These are phyloP conservation scores for Blastomyces gilchristii DNA, from an alignment of 2,329 filamentous ascomycete species.

Conservation along the genomic window DNA sequence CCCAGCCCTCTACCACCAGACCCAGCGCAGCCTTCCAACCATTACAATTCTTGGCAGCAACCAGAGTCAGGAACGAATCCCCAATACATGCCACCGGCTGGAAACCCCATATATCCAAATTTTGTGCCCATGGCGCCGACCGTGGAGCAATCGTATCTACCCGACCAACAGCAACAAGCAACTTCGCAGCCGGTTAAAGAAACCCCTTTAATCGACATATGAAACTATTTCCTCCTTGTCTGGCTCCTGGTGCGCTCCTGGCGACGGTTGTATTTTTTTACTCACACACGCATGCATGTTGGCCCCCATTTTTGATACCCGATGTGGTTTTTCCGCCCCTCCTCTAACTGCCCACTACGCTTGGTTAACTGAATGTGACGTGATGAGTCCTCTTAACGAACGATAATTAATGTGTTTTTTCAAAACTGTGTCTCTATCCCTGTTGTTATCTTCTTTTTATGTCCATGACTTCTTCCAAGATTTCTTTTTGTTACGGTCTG, in stretches of 20 bases:
- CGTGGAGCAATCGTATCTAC: constrained; percentile 28
- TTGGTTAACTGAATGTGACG: not conserved
- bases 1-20: not conserved
- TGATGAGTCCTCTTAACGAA: not conserved
- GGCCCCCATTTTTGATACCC: not conserved
- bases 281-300: not conserved
- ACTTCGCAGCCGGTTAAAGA: constrained; percentile 53
- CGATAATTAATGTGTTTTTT: not conserved
- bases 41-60: not conserved
- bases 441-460: not conserved
- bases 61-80: not conserved
- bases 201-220: constrained; percentile 64
- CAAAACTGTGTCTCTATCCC: not conserved
- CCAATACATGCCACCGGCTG: constrained; percentile 2
- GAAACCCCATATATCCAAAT: constrained; percentile 4
- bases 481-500: not conserved
- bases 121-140: not conserved
- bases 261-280: not conserved
- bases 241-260: not conserved
- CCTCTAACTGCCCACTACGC: not conserved
- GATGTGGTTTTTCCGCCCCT: not conserved
- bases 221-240: constrained; percentile 13
- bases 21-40: not conserved
- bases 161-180: constrained; percentile 40
- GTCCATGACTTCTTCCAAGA: not conserved